Percentiles rank a stretch among this genome's conserved stretches.
These are phyloP conservation scores for Micractinium sp. DNA, from an alignment of 139 green algal genomes.

Conservation along the genomic window DNA sequence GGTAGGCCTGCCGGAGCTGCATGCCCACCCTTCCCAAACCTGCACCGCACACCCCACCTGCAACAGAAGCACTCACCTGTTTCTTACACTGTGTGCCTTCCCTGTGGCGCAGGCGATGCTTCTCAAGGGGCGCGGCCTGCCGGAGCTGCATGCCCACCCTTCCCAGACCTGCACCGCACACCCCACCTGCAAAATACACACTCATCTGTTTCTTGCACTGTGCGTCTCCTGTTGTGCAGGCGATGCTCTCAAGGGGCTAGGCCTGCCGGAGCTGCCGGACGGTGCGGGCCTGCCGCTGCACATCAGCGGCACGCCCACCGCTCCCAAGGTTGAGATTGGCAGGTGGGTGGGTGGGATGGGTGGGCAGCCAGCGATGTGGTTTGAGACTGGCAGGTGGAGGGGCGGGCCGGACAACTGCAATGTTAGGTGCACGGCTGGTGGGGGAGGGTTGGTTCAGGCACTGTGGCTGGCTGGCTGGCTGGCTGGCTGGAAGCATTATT, in stretches of 20 bases:
- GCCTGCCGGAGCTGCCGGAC: neutral
- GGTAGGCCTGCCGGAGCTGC: neutral
- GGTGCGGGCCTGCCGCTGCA: slow-evolving; percentile 16
- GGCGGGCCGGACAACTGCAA: too few relatives aligned
- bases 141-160: neutral
- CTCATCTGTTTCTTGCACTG: neutral
- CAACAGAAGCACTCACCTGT: neutral
- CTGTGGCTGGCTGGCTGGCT: too few relatives aligned
- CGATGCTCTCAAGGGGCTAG: neutral
- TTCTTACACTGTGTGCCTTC: neutral
- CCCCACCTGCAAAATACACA: neutral
- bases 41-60: neutral
- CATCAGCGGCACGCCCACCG: neutral
- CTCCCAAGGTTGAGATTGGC: neutral
- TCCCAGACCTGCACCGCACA: neutral
- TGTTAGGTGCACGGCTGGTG: neutral
- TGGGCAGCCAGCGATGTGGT: too few relatives aligned
- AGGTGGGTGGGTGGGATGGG: neutral
- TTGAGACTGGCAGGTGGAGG: too few relatives aligned
- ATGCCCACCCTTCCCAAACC: neutral
- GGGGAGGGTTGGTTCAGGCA: too few relatives aligned
- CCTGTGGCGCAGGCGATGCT: neutral
- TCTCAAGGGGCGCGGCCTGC: neutral
- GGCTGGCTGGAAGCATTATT: too few relatives aligned
- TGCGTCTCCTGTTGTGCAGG: neutral